These are phyloP conservation scores for Copromyces sp. DNA, from an alignment of 495 filamentous ascomycete genomes.

Conservation along the genomic window DNA sequence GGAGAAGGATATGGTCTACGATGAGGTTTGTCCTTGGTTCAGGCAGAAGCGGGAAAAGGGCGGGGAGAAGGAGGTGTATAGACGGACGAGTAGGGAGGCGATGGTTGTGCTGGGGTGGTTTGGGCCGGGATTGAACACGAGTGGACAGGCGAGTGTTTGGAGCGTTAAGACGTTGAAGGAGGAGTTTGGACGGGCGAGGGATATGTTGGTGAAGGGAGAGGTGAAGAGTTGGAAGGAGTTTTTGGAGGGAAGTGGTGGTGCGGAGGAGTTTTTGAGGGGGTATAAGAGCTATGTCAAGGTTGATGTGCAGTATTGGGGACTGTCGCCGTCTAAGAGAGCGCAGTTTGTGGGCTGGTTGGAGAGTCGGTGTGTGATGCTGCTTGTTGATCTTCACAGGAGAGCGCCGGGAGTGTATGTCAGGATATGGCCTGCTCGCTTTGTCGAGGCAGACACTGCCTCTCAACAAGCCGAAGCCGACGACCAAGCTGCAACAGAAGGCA, in stretches of 20 bases:
- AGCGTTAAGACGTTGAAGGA: slow-evolving; percentile 35
- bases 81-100: slow-evolving; percentile 27
- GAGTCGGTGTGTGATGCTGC: slow-evolving; percentile 35
- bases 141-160: slow-evolving; percentile 34
- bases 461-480: neutral
- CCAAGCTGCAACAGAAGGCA: neutral
- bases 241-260: neutral
- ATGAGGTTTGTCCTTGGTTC: slow-evolving; percentile 14
- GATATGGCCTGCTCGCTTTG: slow-evolving; percentile 50
- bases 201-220: neutral
- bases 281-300: slow-evolving; percentile 42
- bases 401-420: slow-evolving; percentile 36
- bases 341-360: slow-evolving; percentile 46
- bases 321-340: slow-evolving; percentile 32
- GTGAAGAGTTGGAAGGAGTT: neutral
- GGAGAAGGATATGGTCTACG: slow-evolving; percentile 36
- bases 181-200: slow-evolving; percentile 37
- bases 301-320: slow-evolving; percentile 47
- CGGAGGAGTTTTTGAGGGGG: slow-evolving; percentile 32
- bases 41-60: neutral
- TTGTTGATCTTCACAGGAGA: slow-evolving; percentile 41
- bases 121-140: slow-evolving; percentile 44
- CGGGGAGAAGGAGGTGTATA: neutral
- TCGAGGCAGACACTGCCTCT: slow-evolving; percentile 9
- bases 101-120: slow-evolving; percentile 46